Evolutionary conservation across 2,329 filamentous ascomycete species (phyloP), one percentile per base, ranked within the genome.

Genomic region (Pyricularia pennisetigena): DNA sequence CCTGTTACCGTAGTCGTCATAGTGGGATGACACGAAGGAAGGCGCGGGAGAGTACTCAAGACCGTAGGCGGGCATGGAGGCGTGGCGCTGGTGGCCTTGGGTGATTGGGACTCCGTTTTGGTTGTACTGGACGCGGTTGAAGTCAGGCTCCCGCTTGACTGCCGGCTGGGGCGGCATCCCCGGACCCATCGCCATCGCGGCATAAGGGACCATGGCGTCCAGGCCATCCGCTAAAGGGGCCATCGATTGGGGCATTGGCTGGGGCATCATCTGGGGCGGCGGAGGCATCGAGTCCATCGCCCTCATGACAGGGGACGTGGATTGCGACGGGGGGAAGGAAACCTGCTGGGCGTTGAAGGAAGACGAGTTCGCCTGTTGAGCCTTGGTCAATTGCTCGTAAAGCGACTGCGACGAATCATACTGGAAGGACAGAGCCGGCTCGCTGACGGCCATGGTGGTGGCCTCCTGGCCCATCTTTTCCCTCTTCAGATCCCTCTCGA

Each of bases 381-480:
- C 94, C 84, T 98, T 99, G 75, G 95, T 99, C 82, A 99, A 89
- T 84, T 99, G 95, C 85, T 99, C 95, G 78, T 97, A 99, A 70
- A 99, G 90, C 73, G 95, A 98, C 82, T 99, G 95, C 41, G 95
- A 98, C 28, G 95, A 97, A 82, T 99, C 95, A 81, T 97, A 99
- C 81, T 99, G 93, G 83, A 99, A 99, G 1, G 95, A 99, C 74
- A 98, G 83, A 67, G 95, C 95, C 49, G 95, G 95, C 82, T 99
- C 95, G 86, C 90, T 97, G 77, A 98, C 93, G 68, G 95, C 95
- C 74, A 97, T 89, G 20, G 95, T 99, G 67, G 94, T 99, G 69
- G 95, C 93, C 81, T 99, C 95, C 81, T 99, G 95, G 72, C 91
- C 90, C 94, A 98, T 98, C 87, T 99, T 99, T 82, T 99, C 95